phyloP scores from a whole-genome alignment of 2,329 filamentous ascomycete species.

The Aspergillus intermedius region DNA sequence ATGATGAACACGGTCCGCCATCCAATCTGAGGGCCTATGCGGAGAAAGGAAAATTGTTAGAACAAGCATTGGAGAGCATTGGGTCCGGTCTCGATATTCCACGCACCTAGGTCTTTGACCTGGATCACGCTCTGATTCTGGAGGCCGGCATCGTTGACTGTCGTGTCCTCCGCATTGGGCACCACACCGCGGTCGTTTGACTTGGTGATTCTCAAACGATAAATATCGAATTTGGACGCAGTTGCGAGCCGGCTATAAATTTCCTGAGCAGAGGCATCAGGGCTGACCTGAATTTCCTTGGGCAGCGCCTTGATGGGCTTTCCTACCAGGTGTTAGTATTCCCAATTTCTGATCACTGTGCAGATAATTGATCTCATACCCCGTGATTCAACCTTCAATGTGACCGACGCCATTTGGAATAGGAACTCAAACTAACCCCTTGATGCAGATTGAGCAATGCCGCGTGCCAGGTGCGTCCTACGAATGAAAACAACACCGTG shows the following conservation, averaged over 20 bases:
- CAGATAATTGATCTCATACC: constrained; percentile 26
- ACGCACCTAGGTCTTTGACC: constrained; percentile 85
- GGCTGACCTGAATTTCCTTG: constrained; percentile 47
- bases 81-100: background rate
- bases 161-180: constrained; percentile 47
- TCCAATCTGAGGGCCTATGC: constrained; percentile 71
- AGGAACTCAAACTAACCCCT: too few relatives aligned
- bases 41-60: background rate
- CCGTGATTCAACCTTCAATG: constrained; percentile 36
- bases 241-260: constrained; percentile 53
- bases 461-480: background rate
- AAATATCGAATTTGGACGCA: constrained; percentile 48
- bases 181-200: constrained; percentile 55
- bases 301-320: constrained; percentile 58
- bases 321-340: constrained; percentile 36
- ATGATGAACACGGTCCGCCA: constrained; percentile 94
- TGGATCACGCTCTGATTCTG: constrained; percentile 59
- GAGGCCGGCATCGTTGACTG: constrained; percentile 51
- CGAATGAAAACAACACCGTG: background rate
- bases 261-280: constrained; percentile 47
- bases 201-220: constrained; percentile 60
- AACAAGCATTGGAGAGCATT: constrained; percentile 4
- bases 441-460: background rate
- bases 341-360: background rate
- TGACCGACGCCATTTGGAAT: constrained; percentile 31